A percentile compares a stretch with the other conserved stretches of the same genome.
Conservation (phyloP, 2,329 filamentous ascomycete species). For the Ascocoryne sarcoides region DNA sequence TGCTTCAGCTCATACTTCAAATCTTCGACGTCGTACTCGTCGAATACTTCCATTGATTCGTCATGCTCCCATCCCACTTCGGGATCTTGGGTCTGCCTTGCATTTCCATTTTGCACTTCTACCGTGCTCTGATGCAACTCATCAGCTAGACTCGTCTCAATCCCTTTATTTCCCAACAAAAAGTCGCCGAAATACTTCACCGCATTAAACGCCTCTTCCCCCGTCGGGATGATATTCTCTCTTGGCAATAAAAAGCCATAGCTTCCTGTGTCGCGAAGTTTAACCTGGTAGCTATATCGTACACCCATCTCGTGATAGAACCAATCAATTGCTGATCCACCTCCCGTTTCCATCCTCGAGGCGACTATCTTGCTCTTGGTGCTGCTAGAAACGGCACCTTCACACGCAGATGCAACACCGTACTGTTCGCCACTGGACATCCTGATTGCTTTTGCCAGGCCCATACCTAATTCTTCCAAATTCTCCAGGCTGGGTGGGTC, state of each 20-base stretch:
- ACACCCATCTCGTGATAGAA: constrained; percentile 84
- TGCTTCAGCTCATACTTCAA: constrained; percentile 22
- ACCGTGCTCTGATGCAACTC: constrained; percentile 10
- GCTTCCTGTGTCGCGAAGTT: constrained; percentile 83
- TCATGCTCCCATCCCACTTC: constrained; percentile 2
- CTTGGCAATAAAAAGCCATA: constrained; percentile 88
- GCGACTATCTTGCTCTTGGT: constrained; percentile 24
- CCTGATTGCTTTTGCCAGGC: constrained; percentile 81
- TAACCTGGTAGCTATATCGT: constrained; percentile 85
- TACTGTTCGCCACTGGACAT: constrained; percentile 69
- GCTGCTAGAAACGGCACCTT: constrained; percentile 49
- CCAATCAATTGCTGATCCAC: constrained; percentile 86
- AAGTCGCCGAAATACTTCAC: constrained; percentile 79
- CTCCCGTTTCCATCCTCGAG: constrained; percentile 59
- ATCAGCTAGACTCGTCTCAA: constrained; percentile 36
- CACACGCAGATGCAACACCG: constrained; percentile 75
- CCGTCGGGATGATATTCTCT: constrained; percentile 80
- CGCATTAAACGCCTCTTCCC: constrained; percentile 77
- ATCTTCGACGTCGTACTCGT: constrained; percentile 9
- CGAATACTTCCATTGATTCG: constrained; percentile 7
- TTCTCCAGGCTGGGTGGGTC: constrained; percentile 84
- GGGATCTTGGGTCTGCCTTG: too few species aligned
- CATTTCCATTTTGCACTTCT: neutral
- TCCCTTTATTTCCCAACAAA: constrained; percentile 60
- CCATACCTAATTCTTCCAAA: constrained; percentile 79